Conservation (phyloP, 2,329 filamentous ascomycete genomes). For the Colletotrichum sidae region DNA sequence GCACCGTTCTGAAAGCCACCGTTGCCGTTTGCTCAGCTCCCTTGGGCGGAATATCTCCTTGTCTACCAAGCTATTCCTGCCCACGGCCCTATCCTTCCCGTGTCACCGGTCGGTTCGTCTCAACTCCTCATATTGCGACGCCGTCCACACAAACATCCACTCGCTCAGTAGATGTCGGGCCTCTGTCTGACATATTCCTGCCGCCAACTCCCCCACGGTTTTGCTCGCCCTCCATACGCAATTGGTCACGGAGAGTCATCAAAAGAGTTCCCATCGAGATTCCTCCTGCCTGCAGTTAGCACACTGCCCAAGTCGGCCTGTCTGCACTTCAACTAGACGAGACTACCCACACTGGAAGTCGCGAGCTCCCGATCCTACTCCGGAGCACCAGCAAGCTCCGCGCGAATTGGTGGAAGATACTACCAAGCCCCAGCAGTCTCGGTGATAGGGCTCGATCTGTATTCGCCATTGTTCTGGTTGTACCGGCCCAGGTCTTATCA, state of each 20-base stretch:
- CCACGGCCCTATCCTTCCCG: constrained; percentile 31
- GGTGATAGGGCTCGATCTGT: constrained; percentile 20
- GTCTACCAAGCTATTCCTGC: constrained; percentile 21
- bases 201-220: constrained; percentile 21
- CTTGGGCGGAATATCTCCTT: constrained; percentile 30
- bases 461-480: constrained; percentile 7
- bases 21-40: constrained; percentile 22
- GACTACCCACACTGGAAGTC: constrained; percentile 21
- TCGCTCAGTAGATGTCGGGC: not conserved
- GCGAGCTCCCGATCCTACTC: constrained; percentile 24
- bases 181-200: constrained; percentile 6
- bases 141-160: constrained; percentile 27
- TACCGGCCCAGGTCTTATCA: constrained; percentile 27
- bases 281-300: constrained; percentile 21
- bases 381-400: constrained; percentile 10
- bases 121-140: constrained; percentile 35
- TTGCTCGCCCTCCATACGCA: constrained; percentile 18
- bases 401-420: constrained; percentile 37
- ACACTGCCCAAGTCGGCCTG: constrained; percentile 17
- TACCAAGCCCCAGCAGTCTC: constrained; percentile 15
- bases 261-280: constrained; percentile 35
- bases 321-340: constrained; percentile 30
- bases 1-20: constrained; percentile 17
- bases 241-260: constrained; percentile 21
- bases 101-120: constrained; percentile 36